A percentile compares a stretch with the other conserved stretches of the same genome.
phyloP scores from a whole-genome alignment of 169 alveolate species.

The Condylostoma magnum region DNA sequence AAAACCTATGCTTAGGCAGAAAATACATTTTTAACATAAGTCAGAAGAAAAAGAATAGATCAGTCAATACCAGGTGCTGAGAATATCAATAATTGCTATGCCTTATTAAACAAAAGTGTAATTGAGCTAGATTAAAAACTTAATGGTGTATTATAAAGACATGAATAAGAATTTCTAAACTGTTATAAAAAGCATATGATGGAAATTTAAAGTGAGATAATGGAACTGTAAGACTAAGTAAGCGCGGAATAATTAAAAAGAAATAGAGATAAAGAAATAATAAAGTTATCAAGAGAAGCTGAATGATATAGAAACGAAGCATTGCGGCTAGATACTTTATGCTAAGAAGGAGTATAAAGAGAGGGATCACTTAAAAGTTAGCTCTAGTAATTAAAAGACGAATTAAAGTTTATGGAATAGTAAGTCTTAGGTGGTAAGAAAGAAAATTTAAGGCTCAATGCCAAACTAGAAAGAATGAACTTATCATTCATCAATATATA shows the following conservation, averaged over 20 bases:
- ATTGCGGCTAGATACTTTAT: constrained; percentile 45
- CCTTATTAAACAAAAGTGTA: constrained; percentile 21
- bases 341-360: constrained; percentile 38
- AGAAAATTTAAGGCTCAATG: constrained; percentile 18
- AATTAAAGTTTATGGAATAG: constrained; percentile 46
- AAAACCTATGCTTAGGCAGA: too few species aligned
- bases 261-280: constrained; percentile 39
- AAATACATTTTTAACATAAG: constrained; percentile 2
- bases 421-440: constrained; percentile 35
- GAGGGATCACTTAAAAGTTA: constrained; percentile 34
- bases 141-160: constrained; percentile 39
- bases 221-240: constrained; percentile 45
- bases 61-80: constrained; percentile 31
- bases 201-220: constrained; percentile 53
- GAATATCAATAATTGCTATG: constrained; percentile 19
- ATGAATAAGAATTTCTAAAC: constrained; percentile 49
- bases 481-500: too few species aligned
- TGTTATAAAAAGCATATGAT: constrained; percentile 52
- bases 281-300: constrained; percentile 38
- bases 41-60: not conserved
- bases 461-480: not conserved
- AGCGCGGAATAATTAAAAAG: constrained; percentile 35
- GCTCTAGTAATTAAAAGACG: constrained; percentile 46
- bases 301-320: constrained; percentile 64
- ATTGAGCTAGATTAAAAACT: constrained; percentile 36